Evolutionary conservation across 192 early-diverging fungal species (phyloP).

Genomic region (Phlyctochytrium bullatum): DNA sequence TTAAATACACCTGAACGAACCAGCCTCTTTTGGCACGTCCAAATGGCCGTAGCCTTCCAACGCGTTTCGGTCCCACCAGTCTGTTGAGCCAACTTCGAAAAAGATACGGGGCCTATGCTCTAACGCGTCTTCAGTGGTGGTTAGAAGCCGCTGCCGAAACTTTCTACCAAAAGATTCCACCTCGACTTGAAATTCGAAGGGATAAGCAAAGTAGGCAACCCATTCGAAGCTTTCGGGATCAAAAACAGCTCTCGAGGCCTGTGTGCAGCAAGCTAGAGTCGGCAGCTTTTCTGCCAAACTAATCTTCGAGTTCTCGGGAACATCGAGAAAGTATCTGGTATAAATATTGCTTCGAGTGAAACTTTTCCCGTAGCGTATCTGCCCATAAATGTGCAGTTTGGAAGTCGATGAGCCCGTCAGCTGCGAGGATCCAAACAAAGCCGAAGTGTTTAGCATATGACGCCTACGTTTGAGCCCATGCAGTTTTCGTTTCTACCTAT

Average conservation of each 20-base stretch:
- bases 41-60: slow-evolving; percentile 40
- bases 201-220: neutral
- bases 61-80: slow-evolving; percentile 36
- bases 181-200: neutral
- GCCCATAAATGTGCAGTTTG: neutral
- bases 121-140: too few species aligned
- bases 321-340: neutral
- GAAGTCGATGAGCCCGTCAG: neutral
- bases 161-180: too few species aligned
- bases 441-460: neutral
- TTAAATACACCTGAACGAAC: slow-evolving; percentile 16
- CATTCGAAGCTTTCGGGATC: neutral
- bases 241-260: neutral
- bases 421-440: neutral
- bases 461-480: neutral
- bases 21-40: slow-evolving; percentile 29
- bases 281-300: neutral
- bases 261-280: neutral
- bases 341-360: neutral
- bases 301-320: neutral
- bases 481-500: slow-evolving; percentile 9
- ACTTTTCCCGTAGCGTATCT: neutral
- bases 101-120: slow-evolving; percentile 33
- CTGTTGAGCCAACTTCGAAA: slow-evolving; percentile 37
- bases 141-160: too few species aligned